These are phyloP conservation scores for Huiozyma sinensis DNA, from an alignment of 805 yeast species.

Conservation along the genomic window DNA sequence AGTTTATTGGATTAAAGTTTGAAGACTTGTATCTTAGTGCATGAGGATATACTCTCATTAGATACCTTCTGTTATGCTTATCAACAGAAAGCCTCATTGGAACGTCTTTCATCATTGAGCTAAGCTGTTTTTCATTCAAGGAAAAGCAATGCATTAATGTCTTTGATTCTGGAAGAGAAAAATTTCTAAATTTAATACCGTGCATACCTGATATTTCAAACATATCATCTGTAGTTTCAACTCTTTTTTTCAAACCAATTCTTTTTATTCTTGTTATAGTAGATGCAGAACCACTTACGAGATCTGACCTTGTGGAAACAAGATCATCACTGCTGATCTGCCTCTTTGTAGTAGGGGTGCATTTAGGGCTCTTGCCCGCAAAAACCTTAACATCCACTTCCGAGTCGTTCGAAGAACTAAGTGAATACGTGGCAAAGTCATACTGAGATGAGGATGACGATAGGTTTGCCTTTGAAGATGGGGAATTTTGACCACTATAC, in stretches of 20 bases:
- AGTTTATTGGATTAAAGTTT: slow-evolving; percentile 68
- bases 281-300: not conserved
- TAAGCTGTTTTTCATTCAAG: slow-evolving; percentile 62
- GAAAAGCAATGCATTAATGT: slow-evolving; percentile 76
- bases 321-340: not conserved
- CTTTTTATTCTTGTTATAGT: slow-evolving; percentile 21
- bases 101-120: slow-evolving; percentile 52
- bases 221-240: slow-evolving; percentile 16
- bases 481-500: not conserved
- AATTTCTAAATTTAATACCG: slow-evolving; percentile 71
- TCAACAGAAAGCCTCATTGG: slow-evolving; percentile 44
- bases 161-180: slow-evolving; percentile 79
- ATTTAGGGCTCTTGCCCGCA: not conserved
- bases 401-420: slow-evolving; percentile 27
- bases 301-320: not conserved
- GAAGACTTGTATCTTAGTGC: slow-evolving; percentile 64
- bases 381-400: slow-evolving; percentile 16
- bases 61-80: slow-evolving; percentile 64
- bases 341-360: not conserved
- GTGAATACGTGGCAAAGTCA: slow-evolving; percentile 22
- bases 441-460: slow-evolving; percentile 5
- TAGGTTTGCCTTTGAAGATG: not conserved
- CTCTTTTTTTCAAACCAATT: slow-evolving; percentile 23
- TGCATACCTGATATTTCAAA: slow-evolving; percentile 31
- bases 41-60: slow-evolving; percentile 85